Conservation (phyloP, 805 yeast species). For the Yarrowia deformans region DNA sequence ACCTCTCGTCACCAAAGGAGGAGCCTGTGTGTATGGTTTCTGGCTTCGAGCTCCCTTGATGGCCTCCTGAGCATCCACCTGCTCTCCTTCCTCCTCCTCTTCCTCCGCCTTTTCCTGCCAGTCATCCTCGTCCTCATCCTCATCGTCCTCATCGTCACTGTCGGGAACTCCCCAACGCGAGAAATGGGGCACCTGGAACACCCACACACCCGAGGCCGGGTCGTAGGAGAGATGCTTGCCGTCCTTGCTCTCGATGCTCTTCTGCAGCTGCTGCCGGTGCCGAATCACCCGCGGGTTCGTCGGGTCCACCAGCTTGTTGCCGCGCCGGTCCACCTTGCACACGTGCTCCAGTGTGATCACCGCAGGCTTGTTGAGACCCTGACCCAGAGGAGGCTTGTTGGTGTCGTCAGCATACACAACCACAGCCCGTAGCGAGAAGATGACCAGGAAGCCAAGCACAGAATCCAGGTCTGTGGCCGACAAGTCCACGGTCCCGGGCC, state of each 20-base stretch:
- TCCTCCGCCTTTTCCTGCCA: conserved; percentile 5
- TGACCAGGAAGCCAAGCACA: conserved; percentile 68
- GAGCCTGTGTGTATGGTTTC: conserved; percentile 5
- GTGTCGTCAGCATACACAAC: conserved; percentile 72
- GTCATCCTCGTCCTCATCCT: conserved; percentile 49
- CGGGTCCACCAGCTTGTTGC: conserved; percentile 69
- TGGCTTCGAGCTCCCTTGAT: background rate
- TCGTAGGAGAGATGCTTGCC: conserved; percentile 84
- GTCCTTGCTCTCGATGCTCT: conserved; percentile 63
- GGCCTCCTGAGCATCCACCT: background rate
- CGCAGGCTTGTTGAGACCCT: conserved; percentile 78
- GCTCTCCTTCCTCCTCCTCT: background rate
- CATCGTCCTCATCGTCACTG: conserved; percentile 59
- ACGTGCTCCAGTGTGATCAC: conserved; percentile 76
- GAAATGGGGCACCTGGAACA: conserved; percentile 86
- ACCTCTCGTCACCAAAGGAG: background rate
- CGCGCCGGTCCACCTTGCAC: conserved; percentile 69
- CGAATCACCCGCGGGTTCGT: conserved; percentile 62
- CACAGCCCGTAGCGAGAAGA: conserved; percentile 66
- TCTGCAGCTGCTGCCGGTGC: conserved; percentile 55
- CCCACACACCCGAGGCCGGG: conserved; percentile 76
- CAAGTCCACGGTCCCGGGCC: conserved; percentile 77
- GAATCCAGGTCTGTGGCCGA: conserved; percentile 66
- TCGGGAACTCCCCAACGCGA: conserved; percentile 85
- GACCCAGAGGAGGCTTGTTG: conserved; percentile 66